Evolutionary conservation across 2,329 filamentous ascomycete genomes (phyloP).

Genomic region (Penicillium thymicola): DNA sequence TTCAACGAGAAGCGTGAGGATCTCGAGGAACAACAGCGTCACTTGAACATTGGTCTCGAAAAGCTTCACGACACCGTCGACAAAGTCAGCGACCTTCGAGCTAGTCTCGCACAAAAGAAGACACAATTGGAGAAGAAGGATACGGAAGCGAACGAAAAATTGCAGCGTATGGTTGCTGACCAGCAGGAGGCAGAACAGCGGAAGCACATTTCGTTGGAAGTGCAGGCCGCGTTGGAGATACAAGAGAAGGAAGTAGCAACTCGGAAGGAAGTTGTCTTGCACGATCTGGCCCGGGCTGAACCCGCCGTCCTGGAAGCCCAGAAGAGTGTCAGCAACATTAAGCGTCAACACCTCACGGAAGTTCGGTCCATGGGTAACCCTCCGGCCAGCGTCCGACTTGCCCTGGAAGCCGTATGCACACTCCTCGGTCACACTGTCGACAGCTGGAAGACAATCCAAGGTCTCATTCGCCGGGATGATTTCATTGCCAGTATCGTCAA

Average conservation of each 20-base stretch:
- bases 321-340: conserved; percentile 97
- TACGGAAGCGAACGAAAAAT: conserved; percentile 91
- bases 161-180: conserved; percentile 95
- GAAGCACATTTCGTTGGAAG: conserved; percentile 81
- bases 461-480: conserved; percentile 84
- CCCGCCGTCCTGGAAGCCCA: conserved; percentile 90
- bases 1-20: conserved; percentile 99
- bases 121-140: conserved; percentile 89
- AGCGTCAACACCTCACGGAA: conserved; percentile 93
- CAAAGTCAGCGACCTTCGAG: conserved; percentile 89
- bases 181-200: conserved; percentile 91
- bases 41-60: conserved; percentile 96
- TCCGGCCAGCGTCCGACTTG: conserved; percentile 83
- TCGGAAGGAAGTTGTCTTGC: conserved; percentile 77
- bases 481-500: conserved; percentile 98
- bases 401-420: conserved; percentile 94
- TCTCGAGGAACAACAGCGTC: conserved; percentile 95
- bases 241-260: conserved; percentile 84
- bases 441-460: conserved; percentile 89
- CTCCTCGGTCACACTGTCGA: conserved; percentile 84
- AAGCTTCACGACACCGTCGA: conserved; percentile 96
- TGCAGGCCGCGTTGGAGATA: conserved; percentile 80
- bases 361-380: conserved; percentile 95
- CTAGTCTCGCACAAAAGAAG: conserved; percentile 91
- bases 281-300: conserved; percentile 85